Conservation (phyloP, 345 rosid species). For the Eutrema japonicum region DNA sequence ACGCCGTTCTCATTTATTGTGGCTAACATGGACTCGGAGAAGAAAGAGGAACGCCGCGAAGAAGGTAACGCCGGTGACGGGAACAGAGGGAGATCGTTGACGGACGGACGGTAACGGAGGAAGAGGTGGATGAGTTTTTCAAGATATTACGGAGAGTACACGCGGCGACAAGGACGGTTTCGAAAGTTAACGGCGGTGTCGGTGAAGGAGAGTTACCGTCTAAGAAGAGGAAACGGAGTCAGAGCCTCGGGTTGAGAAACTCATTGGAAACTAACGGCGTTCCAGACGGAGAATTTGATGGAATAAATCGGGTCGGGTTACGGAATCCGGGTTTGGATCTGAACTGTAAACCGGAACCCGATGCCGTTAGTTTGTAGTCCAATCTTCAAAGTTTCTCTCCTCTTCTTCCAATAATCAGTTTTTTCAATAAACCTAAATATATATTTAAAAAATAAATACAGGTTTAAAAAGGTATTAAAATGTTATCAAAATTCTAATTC, state of each 20-base stretch:
- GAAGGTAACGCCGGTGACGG: constrained; percentile 27
- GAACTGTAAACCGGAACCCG: constrained; percentile 43
- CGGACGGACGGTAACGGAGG: constrained; percentile 45
- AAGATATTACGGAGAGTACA: constrained; percentile 46
- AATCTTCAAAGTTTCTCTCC: neutral
- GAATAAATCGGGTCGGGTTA: constrained; percentile 37
- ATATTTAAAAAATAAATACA: no score
- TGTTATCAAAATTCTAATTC: neutral
- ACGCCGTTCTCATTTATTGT: constrained; percentile 4
- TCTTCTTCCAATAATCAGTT: neutral
- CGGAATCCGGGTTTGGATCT: constrained; percentile 40
- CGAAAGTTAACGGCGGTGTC: constrained; percentile 34
- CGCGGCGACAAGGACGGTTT: constrained; percentile 35
- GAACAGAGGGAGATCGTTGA: neutral
- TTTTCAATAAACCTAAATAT: neutral
- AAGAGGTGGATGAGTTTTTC: constrained; percentile 48
- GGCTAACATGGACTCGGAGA: constrained; percentile 33
- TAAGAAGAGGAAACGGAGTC: constrained; percentile 48
- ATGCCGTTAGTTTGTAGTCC: constrained; percentile 30
- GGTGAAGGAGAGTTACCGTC: constrained; percentile 31
- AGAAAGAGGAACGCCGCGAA: constrained; percentile 16
- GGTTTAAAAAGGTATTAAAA: neutral
- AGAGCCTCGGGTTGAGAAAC: constrained; percentile 15
- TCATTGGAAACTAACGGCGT: constrained; percentile 31
- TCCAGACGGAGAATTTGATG: constrained; percentile 34